These are phyloP conservation scores for Dalbergia cultrata DNA, from an alignment of 306 rosid species.

Conservation along the genomic window DNA sequence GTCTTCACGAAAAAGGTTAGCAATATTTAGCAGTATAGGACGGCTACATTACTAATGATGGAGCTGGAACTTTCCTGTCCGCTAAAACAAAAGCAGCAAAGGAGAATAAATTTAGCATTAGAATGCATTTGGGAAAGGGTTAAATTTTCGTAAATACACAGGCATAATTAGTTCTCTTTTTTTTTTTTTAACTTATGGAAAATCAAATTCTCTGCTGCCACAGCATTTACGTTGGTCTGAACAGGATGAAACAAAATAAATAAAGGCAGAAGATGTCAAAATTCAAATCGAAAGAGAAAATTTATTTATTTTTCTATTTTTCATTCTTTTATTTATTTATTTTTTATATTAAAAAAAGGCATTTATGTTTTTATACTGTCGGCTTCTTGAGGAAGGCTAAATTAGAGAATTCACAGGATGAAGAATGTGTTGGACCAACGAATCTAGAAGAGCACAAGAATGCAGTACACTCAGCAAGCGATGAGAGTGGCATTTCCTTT, in stretches of 20 bases:
- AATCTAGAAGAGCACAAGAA: neutral
- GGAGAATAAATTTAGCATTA: too few relatives aligned
- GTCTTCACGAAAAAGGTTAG: neutral
- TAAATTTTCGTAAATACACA: too few relatives aligned
- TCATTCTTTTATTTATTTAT: neutral
- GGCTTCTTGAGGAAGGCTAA: constrained; percentile 30
- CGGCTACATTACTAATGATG: neutral
- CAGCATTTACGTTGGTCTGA: neutral
- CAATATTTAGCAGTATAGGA: neutral
- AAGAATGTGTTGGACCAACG: neutral
- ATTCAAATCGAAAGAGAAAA: too few relatives aligned
- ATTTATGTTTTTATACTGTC: neutral
- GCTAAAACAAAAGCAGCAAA: neutral
- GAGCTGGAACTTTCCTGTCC: too few relatives aligned
- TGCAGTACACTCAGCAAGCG: neutral
- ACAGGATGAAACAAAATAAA: neutral
- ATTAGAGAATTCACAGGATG: constrained; percentile 39
- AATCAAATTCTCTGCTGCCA: neutral
- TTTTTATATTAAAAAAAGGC: neutral
- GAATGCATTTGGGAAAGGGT: too few relatives aligned
- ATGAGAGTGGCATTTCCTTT: neutral
- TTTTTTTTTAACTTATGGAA: neutral
- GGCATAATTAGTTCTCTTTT: neutral
- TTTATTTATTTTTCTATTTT: neutral
- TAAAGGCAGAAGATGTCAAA: neutral